Evolutionary conservation across 805 yeast species (phyloP).

Genomic region (Lipomyces sp.): DNA sequence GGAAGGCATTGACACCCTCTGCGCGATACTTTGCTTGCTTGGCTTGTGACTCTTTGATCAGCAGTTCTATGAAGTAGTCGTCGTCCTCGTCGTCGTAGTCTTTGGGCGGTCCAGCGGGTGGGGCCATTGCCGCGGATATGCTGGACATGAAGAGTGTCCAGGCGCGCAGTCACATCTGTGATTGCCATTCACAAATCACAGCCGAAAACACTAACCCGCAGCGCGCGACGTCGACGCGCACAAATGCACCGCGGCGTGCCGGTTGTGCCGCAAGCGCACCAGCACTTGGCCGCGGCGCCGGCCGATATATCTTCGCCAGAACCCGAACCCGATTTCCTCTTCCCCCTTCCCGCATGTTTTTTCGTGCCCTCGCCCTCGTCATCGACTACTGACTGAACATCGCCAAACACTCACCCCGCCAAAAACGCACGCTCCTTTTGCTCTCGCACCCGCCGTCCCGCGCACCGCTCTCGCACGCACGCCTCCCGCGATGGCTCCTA

Average conservation of each 20-base stretch:
- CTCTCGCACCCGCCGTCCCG: constrained; percentile 3
- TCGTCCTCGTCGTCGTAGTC: constrained; percentile 6
- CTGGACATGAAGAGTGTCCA: too few relatives aligned
- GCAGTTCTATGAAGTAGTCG: constrained; percentile 7
- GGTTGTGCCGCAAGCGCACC: too few relatives aligned
- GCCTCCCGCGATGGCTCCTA: background rate
- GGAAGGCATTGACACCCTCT: background rate
- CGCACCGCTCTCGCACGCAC: constrained; percentile 2
- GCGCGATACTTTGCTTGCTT: background rate
- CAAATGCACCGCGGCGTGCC: background rate
- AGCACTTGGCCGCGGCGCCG: too few relatives aligned
- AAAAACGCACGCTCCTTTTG: constrained; percentile 1
- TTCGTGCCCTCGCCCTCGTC: constrained; percentile 9
- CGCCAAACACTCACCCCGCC: background rate
- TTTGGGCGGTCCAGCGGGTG: background rate
- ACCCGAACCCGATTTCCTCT: constrained; percentile 21
- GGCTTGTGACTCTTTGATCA: constrained; percentile 4
- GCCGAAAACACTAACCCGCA: background rate
- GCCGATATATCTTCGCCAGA: background rate
- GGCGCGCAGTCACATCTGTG: too few relatives aligned
- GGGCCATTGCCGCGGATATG: too few relatives aligned
- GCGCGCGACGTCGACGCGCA: background rate
- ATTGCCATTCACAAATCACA: constrained; percentile 2
- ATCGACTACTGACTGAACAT: constrained; percentile 1
- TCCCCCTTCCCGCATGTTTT: constrained; percentile 17